Evolutionary conservation across 2,329 filamentous ascomycete genomes (phyloP), one percentile per base, ranked within the genome.

Genomic region (Fusarium transvaalense): DNA sequence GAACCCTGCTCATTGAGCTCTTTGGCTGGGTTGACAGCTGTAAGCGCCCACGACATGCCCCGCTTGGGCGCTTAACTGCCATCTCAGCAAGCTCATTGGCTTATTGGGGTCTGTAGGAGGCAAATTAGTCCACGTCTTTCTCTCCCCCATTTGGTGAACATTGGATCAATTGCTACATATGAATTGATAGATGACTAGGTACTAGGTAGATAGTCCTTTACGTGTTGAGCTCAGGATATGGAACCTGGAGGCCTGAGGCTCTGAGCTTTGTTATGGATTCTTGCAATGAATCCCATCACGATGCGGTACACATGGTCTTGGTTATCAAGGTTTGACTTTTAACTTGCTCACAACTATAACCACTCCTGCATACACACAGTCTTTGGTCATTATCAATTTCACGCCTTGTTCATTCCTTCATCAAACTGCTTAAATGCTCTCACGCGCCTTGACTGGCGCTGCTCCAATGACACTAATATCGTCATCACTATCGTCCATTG

Each of bases 381-480:
- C 19, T 3, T 37, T 19, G 5, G 29, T 31, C 45, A 45, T n/a
- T 34, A n/a, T 35, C 55, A 17, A 19, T 34, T 23, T 47, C 51
- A 42, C 55, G 25, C 21, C 34, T 25, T 31, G 63, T 27, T 29
- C 13, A 21, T 19, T 14, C 17, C 25, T 46, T 29, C 4, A 19
- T n/a, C 13, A 23, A 39, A 15, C 19, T 42, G 14, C 23, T 70
- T 57, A 84, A 25, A 84, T 75, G 29, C 73, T 77, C 69, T 84
- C 82, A 8, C 73, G 74, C 5, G 78, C 79, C 35, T 78, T 76
- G 5, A 83, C 81, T 0, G 81, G 81, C 1, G 68, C 72, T 8
- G 73, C 75, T 5, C 75, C 76, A 19, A 81, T 61, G 10, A 81
- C 64, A 17, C 79, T 82, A 35, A 80, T 76, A 1, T 64, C 76